These are phyloP conservation scores for Wickerhamomyces alni DNA, from an alignment of 805 yeast species.

Conservation along the genomic window DNA sequence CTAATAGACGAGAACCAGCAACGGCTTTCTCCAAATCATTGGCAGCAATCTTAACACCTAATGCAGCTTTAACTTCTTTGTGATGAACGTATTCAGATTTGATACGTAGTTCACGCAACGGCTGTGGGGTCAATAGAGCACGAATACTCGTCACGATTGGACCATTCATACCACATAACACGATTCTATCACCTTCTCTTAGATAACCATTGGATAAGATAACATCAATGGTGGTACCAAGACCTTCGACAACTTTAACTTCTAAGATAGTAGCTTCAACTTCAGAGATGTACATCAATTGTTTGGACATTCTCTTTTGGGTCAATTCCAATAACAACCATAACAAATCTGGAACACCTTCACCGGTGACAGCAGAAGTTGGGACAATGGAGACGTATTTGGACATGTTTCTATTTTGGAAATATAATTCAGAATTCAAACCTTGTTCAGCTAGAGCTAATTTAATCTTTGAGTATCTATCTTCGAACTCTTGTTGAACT, in stretches of 20 bases:
- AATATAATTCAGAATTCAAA: conserved; percentile 93
- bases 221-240: conserved; percentile 98
- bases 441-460: conserved; percentile 96
- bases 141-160: conserved; percentile 95
- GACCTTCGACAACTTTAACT: conserved; percentile 97
- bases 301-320: conserved; percentile 98
- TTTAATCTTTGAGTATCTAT: conserved; percentile 77
- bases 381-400: conserved; percentile 96
- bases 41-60: conserved; percentile 98
- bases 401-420: conserved; percentile 89
- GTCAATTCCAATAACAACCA: conserved; percentile 94
- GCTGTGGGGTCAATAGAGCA: conserved; percentile 96
- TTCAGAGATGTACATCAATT: conserved; percentile 89
- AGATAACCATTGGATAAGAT: conserved; percentile 94
- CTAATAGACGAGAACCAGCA: conserved; percentile 94
- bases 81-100: conserved; percentile 96
- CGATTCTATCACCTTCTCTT: conserved; percentile 92
- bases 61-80: conserved; percentile 97
- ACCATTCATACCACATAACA: conserved; percentile 96
- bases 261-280: conserved; percentile 95
- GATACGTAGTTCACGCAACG: conserved; percentile 90
- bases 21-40: conserved; percentile 97
- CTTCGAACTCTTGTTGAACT: conserved; percentile 89
- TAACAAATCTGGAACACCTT: conserved; percentile 98
- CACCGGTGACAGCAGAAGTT: conserved; percentile 98